Evolutionary conservation across 140 eudicot species (phyloP).

Genomic region (Bidens hawaiensis): DNA sequence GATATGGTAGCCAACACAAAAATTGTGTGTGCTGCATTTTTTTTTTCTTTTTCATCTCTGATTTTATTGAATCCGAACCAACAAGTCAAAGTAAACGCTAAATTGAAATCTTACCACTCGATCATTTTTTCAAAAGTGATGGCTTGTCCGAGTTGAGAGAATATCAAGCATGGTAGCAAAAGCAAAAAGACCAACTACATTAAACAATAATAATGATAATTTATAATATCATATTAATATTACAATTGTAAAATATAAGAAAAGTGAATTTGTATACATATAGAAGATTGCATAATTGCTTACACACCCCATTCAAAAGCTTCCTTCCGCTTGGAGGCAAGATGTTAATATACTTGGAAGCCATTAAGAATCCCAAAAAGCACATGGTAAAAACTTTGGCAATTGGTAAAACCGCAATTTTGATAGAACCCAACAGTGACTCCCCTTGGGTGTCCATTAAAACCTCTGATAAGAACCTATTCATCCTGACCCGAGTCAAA

Average conservation of each 20-base stretch:
- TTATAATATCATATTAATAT: background rate
- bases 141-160: constrained; percentile 94
- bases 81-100: background rate
- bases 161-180: constrained; percentile 74
- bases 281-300: no score
- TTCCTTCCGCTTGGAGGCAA: constrained; percentile 85
- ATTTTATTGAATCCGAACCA: no score
- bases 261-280: no score
- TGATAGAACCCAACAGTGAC: constrained; percentile 63
- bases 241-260: no score
- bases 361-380: constrained; percentile 86
- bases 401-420: constrained; percentile 86
- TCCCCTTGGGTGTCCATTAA: constrained; percentile 47
- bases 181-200: constrained; percentile 86
- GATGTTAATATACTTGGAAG: constrained; percentile 82
- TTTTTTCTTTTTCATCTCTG: no score
- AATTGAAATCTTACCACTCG: constrained; percentile 43
- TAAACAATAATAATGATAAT: background rate
- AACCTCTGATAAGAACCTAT: constrained; percentile 55
- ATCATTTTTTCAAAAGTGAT: constrained; percentile 75
- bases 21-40: no score
- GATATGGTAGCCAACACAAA: no score
- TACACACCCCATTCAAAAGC: constrained; percentile 98
- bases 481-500: constrained; percentile 31
- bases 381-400: constrained; percentile 95